These are phyloP conservation scores for Kazachstania psychrophila DNA, from an alignment of 805 yeast species.

Conservation along the genomic window DNA sequence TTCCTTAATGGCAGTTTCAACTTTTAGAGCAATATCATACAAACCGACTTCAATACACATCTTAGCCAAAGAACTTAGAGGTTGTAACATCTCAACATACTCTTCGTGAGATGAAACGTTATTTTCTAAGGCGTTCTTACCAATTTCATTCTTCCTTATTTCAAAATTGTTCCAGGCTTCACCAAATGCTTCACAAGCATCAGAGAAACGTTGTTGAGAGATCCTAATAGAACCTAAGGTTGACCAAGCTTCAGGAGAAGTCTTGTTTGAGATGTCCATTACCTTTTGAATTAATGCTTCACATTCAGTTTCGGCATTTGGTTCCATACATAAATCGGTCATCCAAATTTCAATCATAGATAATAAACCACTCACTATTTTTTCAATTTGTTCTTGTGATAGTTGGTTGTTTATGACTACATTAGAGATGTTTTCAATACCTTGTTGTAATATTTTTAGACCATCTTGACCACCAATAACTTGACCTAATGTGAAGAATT, in stretches of 20 bases:
- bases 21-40: constrained; percentile 56
- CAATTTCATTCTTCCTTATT: constrained; percentile 40
- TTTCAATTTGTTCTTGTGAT: constrained; percentile 39
- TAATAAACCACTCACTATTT: constrained; percentile 67
- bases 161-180: constrained; percentile 68
- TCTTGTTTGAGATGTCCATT: constrained; percentile 43
- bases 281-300: constrained; percentile 60
- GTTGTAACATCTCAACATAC: constrained; percentile 60
- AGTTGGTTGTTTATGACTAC: constrained; percentile 20
- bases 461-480: constrained; percentile 79
- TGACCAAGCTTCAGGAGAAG: constrained; percentile 74
- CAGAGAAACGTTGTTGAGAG: constrained; percentile 68
- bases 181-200: constrained; percentile 58
- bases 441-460: constrained; percentile 49
- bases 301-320: constrained; percentile 75
- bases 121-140: constrained; percentile 34
- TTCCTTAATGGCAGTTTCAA: constrained; percentile 58
- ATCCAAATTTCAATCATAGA: constrained; percentile 91
- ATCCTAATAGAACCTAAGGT: constrained; percentile 79
- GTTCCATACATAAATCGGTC: constrained; percentile 95
- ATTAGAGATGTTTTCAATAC: constrained; percentile 36
- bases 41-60: constrained; percentile 69
- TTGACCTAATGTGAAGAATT: constrained; percentile 86
- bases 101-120: constrained; percentile 29
- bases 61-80: constrained; percentile 62